Percentiles rank a stretch among this genome's conserved stretches.
Evolutionary conservation across 352 stramenopile genomes (phyloP).

Genomic region (Phytopythium helicoides): DNA sequence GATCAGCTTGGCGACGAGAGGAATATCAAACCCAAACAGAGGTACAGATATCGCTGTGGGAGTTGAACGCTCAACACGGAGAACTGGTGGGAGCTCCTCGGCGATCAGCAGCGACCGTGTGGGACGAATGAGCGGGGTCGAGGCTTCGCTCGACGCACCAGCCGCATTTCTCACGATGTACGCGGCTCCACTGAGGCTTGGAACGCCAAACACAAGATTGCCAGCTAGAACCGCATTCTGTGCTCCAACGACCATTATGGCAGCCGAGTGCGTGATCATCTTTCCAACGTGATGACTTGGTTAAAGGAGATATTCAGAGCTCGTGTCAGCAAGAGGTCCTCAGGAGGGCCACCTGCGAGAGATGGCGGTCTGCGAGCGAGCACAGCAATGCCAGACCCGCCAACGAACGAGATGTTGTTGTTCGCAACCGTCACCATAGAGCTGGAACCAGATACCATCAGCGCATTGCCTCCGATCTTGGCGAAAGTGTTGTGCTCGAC

Average conservation of each 20-base stretch:
- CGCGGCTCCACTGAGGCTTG: conserved; percentile 1
- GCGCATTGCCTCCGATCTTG: conserved; percentile 69
- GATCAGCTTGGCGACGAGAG: conserved; percentile 64
- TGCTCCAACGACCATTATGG: conserved; percentile 50
- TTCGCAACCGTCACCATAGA: conserved; percentile 44
- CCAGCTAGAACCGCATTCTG: conserved; percentile 42
- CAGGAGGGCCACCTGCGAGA: neutral
- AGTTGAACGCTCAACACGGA: conserved; percentile 24
- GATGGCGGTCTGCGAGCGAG: conserved; percentile 22
- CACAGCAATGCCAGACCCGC: conserved; percentile 45
- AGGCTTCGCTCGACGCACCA: conserved; percentile 24
- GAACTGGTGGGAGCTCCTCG: neutral
- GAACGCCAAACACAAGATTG: conserved; percentile 62
- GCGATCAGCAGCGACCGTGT: conserved; percentile 16
- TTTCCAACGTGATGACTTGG: conserved; percentile 70
- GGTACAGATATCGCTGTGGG: conserved; percentile 37
- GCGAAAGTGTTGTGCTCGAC: conserved; percentile 64
- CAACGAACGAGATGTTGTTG: conserved; percentile 75
- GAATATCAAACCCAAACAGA: conserved; percentile 52
- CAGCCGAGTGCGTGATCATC: conserved; percentile 44
- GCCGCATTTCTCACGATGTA: conserved; percentile 51
- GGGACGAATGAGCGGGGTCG: conserved; percentile 27
- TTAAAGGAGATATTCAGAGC: conserved; percentile 66
- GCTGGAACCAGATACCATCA: conserved; percentile 63
- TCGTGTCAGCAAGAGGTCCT: conserved; percentile 38